Evolutionary conservation across 345 rosid species (phyloP).

Genomic region (Aquilaria yunnanensis): DNA sequence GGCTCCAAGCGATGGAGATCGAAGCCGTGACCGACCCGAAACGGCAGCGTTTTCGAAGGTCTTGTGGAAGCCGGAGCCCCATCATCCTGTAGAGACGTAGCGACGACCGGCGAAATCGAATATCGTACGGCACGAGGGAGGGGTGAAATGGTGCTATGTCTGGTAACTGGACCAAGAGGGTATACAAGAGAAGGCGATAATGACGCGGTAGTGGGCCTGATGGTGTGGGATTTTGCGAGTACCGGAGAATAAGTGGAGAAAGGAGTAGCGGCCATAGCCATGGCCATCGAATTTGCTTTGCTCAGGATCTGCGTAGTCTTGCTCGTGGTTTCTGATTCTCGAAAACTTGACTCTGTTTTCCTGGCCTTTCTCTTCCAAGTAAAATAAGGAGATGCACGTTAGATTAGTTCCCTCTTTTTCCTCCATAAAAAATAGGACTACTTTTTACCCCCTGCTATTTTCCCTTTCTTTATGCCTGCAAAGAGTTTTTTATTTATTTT

Average conservation of each 20-base stretch:
- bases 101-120: slow-evolving; percentile 29
- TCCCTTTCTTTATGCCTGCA: too few species aligned
- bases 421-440: background rate
- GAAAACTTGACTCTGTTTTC: background rate
- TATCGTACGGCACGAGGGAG: slow-evolving; percentile 14
- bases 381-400: too few species aligned
- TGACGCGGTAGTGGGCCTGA: slow-evolving; percentile 15
- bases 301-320: too few species aligned
- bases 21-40: slow-evolving; percentile 92
- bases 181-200: slow-evolving; percentile 11
- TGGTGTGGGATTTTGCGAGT: slow-evolving; percentile 11
- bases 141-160: slow-evolving; percentile 15
- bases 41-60: slow-evolving; percentile 56
- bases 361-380: background rate
- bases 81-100: slow-evolving; percentile 39
- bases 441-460: background rate
- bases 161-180: slow-evolving; percentile 12
- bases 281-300: background rate
- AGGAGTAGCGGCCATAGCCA: slow-evolving; percentile 44
- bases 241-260: slow-evolving; percentile 18
- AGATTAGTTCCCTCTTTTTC: background rate
- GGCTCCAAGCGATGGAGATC: slow-evolving; percentile 93
- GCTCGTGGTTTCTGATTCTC: background rate
- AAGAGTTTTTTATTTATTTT: too few species aligned
- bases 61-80: slow-evolving; percentile 34